phyloP scores from a whole-genome alignment of 2,329 filamentous ascomycete genomes.

The Emericellopsis cladophorae region DNA sequence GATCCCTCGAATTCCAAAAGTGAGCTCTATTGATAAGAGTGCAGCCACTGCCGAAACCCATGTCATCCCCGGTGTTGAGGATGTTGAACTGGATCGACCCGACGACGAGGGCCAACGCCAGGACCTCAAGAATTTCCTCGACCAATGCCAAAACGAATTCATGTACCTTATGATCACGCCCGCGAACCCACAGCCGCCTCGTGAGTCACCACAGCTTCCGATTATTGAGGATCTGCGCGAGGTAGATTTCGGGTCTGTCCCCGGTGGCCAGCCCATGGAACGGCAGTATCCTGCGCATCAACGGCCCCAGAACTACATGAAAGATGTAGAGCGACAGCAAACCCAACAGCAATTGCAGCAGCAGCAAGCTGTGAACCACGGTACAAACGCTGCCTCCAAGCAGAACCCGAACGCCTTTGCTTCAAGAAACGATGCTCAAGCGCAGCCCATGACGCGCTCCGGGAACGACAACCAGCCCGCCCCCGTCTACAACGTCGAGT shows the following conservation, averaged over 20 bases:
- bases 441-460: slow-evolving; percentile 39
- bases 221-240: slow-evolving; percentile 48
- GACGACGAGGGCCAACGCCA: slow-evolving; percentile 38
- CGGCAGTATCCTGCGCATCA: slow-evolving; percentile 24
- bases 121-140: slow-evolving; percentile 47
- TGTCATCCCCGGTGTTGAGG: slow-evolving; percentile 29
- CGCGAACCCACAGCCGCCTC: slow-evolving; percentile 51
- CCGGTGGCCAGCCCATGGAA: slow-evolving; percentile 26
- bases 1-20: neutral
- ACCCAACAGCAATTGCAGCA: slow-evolving; percentile 38
- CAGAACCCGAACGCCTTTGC: slow-evolving; percentile 18
- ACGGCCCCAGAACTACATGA: slow-evolving; percentile 41
- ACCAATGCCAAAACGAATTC: slow-evolving; percentile 53
- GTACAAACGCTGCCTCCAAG: slow-evolving; percentile 7
- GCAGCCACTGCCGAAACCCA: slow-evolving; percentile 29
- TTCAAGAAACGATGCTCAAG: slow-evolving; percentile 20
- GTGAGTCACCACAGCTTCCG: slow-evolving; percentile 46
- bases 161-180: slow-evolving; percentile 57
- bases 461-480: slow-evolving; percentile 32
- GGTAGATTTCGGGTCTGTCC: slow-evolving; percentile 34
- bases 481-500: no score
- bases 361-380: no score
- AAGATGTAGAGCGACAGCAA: slow-evolving; percentile 38
- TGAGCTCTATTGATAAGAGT: neutral
- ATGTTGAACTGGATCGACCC: slow-evolving; percentile 29